Evolutionary conservation across 225 moss, liverwort and hornwort genomes (phyloP).

Genomic region (Thuidium tamariscinum): DNA sequence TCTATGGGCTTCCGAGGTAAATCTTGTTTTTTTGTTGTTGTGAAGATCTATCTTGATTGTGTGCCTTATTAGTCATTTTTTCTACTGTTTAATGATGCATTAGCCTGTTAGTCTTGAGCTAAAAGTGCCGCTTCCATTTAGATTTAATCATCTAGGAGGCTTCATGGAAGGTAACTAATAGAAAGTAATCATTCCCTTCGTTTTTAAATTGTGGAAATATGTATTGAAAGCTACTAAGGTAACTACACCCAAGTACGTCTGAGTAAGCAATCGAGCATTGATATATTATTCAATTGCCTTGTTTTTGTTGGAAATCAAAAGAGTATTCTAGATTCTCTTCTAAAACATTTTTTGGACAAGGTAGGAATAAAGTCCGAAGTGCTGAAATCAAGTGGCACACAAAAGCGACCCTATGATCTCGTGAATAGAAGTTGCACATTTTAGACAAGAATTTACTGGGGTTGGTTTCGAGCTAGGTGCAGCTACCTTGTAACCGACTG

Average conservation of each 20-base stretch:
- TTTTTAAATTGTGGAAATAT: not conserved
- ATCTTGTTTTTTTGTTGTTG: not conserved
- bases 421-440: not conserved
- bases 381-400: not conserved
- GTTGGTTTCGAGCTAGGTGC: not conserved
- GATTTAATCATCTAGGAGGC: not conserved
- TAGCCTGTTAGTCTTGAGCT: not conserved
- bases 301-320: not conserved
- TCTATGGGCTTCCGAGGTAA: constrained; percentile 66
- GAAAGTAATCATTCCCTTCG: not conserved
- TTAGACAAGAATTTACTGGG: not conserved
- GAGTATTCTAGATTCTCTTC: not conserved
- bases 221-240: not conserved
- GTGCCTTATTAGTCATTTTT: not conserved
- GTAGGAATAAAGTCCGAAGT: not conserved
- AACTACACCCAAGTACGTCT: not conserved
- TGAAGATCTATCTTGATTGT: not conserved
- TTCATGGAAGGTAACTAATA: not conserved
- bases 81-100: not conserved
- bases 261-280: not conserved
- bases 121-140: not conserved
- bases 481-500: not conserved
- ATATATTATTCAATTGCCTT: not conserved
- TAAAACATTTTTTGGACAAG: not conserved
- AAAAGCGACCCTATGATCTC: not conserved